Conservation (phyloP, 768 basidiomycete species). For the Pleurotus tuoliensis region DNA sequence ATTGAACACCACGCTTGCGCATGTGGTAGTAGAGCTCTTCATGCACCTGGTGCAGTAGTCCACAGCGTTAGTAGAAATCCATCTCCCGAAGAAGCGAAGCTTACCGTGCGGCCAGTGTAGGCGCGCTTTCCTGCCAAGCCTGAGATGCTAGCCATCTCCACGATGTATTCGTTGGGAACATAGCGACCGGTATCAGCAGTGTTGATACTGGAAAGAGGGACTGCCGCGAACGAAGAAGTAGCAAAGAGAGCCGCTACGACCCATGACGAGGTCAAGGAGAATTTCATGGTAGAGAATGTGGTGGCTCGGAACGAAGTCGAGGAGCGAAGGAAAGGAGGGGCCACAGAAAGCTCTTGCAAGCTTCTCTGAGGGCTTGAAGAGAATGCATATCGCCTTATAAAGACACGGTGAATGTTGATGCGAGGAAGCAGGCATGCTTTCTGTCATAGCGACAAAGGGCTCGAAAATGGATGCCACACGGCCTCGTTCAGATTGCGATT, state of each 20-base stretch:
- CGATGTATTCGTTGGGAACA: slow-evolving; percentile 51
- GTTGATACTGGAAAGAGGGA: slow-evolving; percentile 35
- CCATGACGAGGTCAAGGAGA: slow-evolving; percentile 5
- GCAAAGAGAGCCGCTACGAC: slow-evolving; percentile 24
- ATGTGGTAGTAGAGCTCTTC: slow-evolving; percentile 44
- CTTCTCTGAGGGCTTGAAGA: neutral
- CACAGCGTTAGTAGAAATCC: neutral
- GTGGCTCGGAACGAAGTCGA: neutral
- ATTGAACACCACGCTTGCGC: slow-evolving; percentile 37
- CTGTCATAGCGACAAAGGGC: slow-evolving; percentile 6
- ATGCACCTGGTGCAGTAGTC: slow-evolving; percentile 34
- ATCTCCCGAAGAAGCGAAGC: neutral
- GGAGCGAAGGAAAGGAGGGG: slow-evolving; percentile 1
- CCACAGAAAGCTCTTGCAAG: slow-evolving; percentile 4
- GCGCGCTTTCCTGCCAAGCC: slow-evolving; percentile 32
- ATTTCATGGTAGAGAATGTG: slow-evolving; percentile 9
- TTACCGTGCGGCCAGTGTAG: slow-evolving; percentile 20
- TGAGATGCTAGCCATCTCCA: slow-evolving; percentile 47
- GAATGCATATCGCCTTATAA: neutral
- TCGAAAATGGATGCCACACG: neutral
- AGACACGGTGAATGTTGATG: slow-evolving; percentile 5
- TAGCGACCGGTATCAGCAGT: slow-evolving; percentile 31
- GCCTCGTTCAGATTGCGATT: slow-evolving; percentile 2
- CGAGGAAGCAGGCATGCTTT: slow-evolving; percentile 8
- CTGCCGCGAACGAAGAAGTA: slow-evolving; percentile 23